Conservation (phyloP, 2,329 filamentous ascomycete genomes). For the Cadophora luteo-olivacea region DNA sequence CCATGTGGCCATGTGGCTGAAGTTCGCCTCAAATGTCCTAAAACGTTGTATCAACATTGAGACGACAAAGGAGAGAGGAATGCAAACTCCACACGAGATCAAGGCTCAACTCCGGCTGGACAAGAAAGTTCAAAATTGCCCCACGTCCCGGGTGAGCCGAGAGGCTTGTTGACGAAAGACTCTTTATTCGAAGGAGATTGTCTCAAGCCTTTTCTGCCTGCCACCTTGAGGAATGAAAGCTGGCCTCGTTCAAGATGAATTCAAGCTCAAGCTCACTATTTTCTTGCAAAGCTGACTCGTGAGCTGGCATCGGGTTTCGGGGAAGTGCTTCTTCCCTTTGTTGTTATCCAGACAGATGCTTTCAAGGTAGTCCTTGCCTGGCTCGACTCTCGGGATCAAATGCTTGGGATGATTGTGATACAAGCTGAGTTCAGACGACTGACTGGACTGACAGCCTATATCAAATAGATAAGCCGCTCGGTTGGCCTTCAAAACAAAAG, state of each 20-base stretch:
- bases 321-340: background rate
- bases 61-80: background rate
- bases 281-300: background rate
- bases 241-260: background rate
- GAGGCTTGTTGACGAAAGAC: background rate
- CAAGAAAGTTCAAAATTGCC: background rate
- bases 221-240: background rate
- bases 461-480: background rate
- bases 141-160: constrained; percentile 1
- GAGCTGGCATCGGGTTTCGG: background rate
- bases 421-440: background rate
- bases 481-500: background rate
- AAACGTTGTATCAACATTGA: constrained; percentile 1
- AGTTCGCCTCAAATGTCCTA: background rate
- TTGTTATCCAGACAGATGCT: background rate
- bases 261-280: background rate
- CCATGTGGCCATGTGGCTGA: background rate
- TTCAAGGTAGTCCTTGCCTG: background rate
- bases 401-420: background rate
- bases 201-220: background rate
- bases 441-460: background rate
- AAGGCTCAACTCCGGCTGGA: background rate
- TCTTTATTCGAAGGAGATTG: constrained; percentile 5
- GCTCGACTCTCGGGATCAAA: background rate
- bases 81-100: background rate